Percentiles rank a stretch among this genome's conserved stretches.
Conservation (phyloP, 768 basidiomycete species). For the Termitomyces titanicus region DNA sequence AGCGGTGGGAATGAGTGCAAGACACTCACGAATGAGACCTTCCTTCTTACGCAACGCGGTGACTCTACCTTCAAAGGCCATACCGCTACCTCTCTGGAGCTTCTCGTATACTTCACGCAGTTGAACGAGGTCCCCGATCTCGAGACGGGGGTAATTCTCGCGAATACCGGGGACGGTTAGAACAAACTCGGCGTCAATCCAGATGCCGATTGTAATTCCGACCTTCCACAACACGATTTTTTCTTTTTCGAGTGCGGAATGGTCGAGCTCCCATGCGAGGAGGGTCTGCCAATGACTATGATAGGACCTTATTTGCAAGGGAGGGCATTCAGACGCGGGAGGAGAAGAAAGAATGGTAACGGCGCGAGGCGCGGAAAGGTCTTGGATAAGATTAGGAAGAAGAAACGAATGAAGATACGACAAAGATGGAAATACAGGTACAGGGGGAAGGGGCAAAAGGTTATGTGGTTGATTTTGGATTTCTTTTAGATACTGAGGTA, state of each 20-base stretch:
- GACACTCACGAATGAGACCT: slow-evolving; percentile 42
- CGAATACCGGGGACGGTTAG: slow-evolving; percentile 36
- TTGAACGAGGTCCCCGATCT: slow-evolving; percentile 42
- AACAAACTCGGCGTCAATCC: slow-evolving; percentile 35
- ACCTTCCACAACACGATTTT: slow-evolving; percentile 42
- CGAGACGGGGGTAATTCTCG: slow-evolving; percentile 36
- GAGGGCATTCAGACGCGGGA: slow-evolving; percentile 21
- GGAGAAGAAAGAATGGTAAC: slow-evolving; percentile 26
- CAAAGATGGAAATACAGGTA: slow-evolving; percentile 38
- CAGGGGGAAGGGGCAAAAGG: slow-evolving; percentile 37
- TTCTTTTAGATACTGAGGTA: slow-evolving; percentile 46
- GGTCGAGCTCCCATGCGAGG: slow-evolving; percentile 44
- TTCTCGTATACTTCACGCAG: slow-evolving; percentile 36
- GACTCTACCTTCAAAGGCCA: slow-evolving; percentile 45
- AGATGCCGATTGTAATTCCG: slow-evolving; percentile 29
- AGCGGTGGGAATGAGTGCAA: background rate
- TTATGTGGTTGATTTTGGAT: slow-evolving; percentile 43
- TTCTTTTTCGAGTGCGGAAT: slow-evolving; percentile 36
- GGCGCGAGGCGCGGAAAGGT: slow-evolving; percentile 18
- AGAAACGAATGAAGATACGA: slow-evolving; percentile 40
- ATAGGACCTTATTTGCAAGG: slow-evolving; percentile 30
- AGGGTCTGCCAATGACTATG: slow-evolving; percentile 38
- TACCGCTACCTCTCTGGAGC: slow-evolving; percentile 28
- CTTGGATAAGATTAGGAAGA: slow-evolving; percentile 32
- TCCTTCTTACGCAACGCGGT: slow-evolving; percentile 40